Evolutionary conservation across 2,329 filamentous ascomycete species (phyloP), one percentile per base, ranked within the genome.

Genomic region (Laburnicola sp.): DNA sequence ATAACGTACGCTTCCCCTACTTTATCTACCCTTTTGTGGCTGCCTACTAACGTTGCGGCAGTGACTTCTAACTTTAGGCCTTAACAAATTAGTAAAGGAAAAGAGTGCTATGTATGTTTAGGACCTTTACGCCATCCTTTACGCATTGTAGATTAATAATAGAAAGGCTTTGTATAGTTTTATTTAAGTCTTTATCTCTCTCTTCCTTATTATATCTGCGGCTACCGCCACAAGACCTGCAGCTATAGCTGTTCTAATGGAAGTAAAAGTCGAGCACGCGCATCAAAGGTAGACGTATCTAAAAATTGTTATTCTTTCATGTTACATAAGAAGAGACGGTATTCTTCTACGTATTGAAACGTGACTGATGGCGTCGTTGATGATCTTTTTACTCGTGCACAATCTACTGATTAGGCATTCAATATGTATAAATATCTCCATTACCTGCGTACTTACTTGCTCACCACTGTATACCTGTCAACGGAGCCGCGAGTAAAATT

Each of bases 81-180:
- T 64, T 50, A 32, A 62, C 23, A 62, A 46, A 45, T 57, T 48
- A 16, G 32, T 53, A 45, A 57, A 58, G 36, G 54, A 60, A 50
- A 64, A 64, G 59, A 47, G 32, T 50, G 56, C 58, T n/a, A 62
- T 64, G 50, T 59, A 49, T 41, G 53, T 64, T 40, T 40, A 62
- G 32, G 56, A 61, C 45, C 51, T 64, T 27, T 64, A 58, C 35
- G 50, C 58, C 28, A 57, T 64, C 41, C 45, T 62, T 38, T 40
- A 62, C 36, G 57, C 53, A 41, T 51, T 60, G 25, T 59, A 39
- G 57, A 53, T 60, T 0, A 47, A 61, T 32, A 45, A 62, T 40
- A 55, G 40, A 10, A 62, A 56, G 46, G 49, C 51, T 21, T 54
- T 62, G 30, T 36, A 62, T 54, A 45, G 59, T 8, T 59, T 49